A percentile compares a stretch with the other conserved stretches of the same genome.
Evolutionary conservation across 495 filamentous ascomycete species (phyloP).

Genomic region (Daldinia loculata): DNA sequence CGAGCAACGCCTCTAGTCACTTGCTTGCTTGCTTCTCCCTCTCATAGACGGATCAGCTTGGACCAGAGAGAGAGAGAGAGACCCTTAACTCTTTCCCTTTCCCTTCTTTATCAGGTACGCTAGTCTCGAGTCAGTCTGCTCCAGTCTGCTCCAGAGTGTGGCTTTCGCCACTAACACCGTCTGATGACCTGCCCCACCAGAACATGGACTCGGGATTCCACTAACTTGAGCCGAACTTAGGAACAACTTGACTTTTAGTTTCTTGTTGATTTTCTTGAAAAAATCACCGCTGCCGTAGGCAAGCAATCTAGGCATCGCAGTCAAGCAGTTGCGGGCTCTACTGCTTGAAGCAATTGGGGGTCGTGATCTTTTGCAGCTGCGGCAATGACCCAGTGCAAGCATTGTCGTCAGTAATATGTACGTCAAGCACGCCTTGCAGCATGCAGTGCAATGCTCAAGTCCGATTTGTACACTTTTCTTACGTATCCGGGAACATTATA

Average conservation of each 20-base stretch:
- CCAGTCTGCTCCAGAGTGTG: constrained; percentile 42
- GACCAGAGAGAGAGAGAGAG: constrained; percentile 11
- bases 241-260: constrained; percentile 34
- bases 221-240: constrained; percentile 41
- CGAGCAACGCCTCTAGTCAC: constrained; percentile 27
- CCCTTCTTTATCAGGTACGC: constrained; percentile 31
- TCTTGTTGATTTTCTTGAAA: constrained; percentile 35
- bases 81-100: constrained; percentile 22
- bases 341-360: constrained; percentile 41
- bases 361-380: constrained; percentile 41
- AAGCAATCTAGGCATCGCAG: constrained; percentile 18
- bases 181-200: constrained; percentile 50
- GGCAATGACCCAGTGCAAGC: constrained; percentile 44
- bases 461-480: constrained; percentile 35
- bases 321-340: constrained; percentile 30
- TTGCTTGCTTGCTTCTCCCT: constrained; percentile 4
- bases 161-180: constrained; percentile 51
- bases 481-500: constrained; percentile 23
- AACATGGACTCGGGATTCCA: constrained; percentile 45
- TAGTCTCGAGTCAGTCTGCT: constrained; percentile 44
- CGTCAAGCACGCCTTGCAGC: constrained; percentile 49
- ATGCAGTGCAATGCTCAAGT: constrained; percentile 48
- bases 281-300: constrained; percentile 15
- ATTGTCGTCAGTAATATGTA: constrained; percentile 47
- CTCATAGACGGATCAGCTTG: constrained; percentile 8